A percentile compares a stretch with the other conserved stretches of the same genome.
These are phyloP conservation scores for Penicillium bialowiezense DNA, from an alignment of 495 filamentous ascomycete genomes.

Conservation along the genomic window DNA sequence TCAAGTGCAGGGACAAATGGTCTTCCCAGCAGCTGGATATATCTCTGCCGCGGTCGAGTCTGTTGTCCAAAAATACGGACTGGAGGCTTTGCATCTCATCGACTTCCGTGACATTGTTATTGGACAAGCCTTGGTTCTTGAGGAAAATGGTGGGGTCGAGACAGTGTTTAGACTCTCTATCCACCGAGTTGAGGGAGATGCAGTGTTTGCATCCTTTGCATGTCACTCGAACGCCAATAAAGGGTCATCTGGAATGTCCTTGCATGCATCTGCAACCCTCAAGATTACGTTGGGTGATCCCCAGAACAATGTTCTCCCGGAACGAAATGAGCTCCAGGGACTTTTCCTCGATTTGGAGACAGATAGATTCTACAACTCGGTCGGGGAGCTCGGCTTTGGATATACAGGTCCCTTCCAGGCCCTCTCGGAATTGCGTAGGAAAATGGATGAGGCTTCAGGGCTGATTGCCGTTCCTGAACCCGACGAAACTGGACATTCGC, in stretches of 20 bases:
- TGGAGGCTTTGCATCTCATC: slow-evolving; percentile 21
- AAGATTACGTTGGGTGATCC: slow-evolving; percentile 11
- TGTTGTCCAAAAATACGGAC: slow-evolving; percentile 11
- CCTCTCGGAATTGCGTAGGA: slow-evolving; percentile 20
- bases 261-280: slow-evolving; percentile 20
- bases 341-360: slow-evolving; percentile 29
- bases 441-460: slow-evolving; percentile 22
- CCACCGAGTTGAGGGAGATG: not conserved
- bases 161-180: slow-evolving; percentile 35
- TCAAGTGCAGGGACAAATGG: slow-evolving; percentile 33
- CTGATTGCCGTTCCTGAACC: slow-evolving; percentile 13
- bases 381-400: slow-evolving; percentile 27
- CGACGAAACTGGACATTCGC: not conserved
- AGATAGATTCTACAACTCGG: slow-evolving; percentile 43
- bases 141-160: slow-evolving; percentile 46
- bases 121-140: slow-evolving; percentile 46
- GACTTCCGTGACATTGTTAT: slow-evolving; percentile 41
- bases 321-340: not conserved
- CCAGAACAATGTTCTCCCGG: slow-evolving; percentile 11
- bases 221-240: slow-evolving; percentile 22
- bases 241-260: slow-evolving; percentile 12
- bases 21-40: slow-evolving; percentile 63
- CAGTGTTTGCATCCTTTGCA: slow-evolving; percentile 9
- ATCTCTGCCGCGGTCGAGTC: slow-evolving; percentile 57
- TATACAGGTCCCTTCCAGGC: slow-evolving; percentile 31